Base-by-base conservation (phyloP, 495 filamentous ascomycete species). In the Chaetomium cochliodes region DNA sequence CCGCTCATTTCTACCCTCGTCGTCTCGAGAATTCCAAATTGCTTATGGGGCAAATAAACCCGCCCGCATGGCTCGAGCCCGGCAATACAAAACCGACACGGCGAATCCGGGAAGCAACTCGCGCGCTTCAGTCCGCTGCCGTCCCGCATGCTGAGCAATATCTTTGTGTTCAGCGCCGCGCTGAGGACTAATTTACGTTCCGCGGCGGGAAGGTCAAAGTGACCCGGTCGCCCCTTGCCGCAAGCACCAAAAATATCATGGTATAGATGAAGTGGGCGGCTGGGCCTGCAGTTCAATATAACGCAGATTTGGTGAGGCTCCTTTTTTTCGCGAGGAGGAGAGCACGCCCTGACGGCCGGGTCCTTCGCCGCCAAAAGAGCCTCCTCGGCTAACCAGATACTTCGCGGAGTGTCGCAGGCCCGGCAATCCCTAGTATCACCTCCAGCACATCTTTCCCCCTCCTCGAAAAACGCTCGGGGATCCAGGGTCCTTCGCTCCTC, bases 201-300 rank as follows among this genome's bases (percentile, higher is more conserved):
- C 28, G 42, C 28, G 18, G 26, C 12, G 26, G 57, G 12, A 52
- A 26, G 25, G 42, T 18, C 44, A 33, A 18, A 26, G 41, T 33
- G 42, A 26, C 57, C 42, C 25, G 57, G 57, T 60, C 26, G 28
- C 28, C 42, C 25, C 57, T 51, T 37, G 58, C 26, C 16, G 16
- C 9, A 22, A 5, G 30, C 30, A 9, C 58, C 58, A 51, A 60
- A 60, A 60, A 60, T 39, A 60, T 41, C 46, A 18, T 42, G 58
- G 39, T 5, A 51, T 39, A 60, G 13, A 60, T 51, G 58, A 51
- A 60, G 0, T 60, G 25, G 13, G 42, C 39, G 56, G 39, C 56
- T 46, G 56, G 33, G 44, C 57, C 23, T 60, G 58, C 58, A 39
- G 46, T 4, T 12, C n/a, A 50, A 51, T 60, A 6, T 46, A 51